A percentile compares a stretch with the other conserved stretches of the same genome.
Evolutionary conservation across 2,329 filamentous ascomycete genomes (phyloP).

Genomic region (Monosporascus ibericus): DNA sequence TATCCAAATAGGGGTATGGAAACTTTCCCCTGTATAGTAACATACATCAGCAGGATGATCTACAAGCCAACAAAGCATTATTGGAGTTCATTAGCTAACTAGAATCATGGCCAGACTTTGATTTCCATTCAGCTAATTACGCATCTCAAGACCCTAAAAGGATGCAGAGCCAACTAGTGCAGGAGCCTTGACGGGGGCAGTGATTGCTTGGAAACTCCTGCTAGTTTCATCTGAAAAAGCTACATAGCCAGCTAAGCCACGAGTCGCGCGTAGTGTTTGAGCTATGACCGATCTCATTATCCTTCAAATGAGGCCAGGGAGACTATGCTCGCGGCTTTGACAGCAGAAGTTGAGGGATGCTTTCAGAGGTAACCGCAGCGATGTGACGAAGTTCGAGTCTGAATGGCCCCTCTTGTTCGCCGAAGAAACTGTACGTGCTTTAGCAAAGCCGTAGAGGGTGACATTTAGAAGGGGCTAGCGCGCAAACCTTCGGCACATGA

Average conservation of each 20-base stretch:
- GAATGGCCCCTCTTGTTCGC: slow-evolving; percentile 64
- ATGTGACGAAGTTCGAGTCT: slow-evolving; percentile 50
- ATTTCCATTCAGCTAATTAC: no score
- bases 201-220: no score
- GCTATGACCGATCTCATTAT: background rate
- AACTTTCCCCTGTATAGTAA: no score
- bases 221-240: background rate
- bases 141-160: no score
- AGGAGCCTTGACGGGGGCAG: background rate
- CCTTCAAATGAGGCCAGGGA: background rate
- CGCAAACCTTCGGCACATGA: slow-evolving; percentile 75
- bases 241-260: background rate
- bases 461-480: background rate
- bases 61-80: no score
- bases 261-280: background rate
- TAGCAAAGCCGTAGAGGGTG: slow-evolving; percentile 14
- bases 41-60: no score
- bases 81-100: no score
- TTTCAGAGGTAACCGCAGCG: slow-evolving; percentile 30
- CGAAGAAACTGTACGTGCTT: slow-evolving; percentile 58
- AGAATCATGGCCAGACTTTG: no score
- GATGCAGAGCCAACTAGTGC: background rate
- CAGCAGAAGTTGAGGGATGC: background rate
- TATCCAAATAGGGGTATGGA: no score
- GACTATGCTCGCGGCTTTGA: background rate